Evolutionary conservation across 2,329 filamentous ascomycete genomes (phyloP), one percentile per base, ranked within the genome.

Genomic region (Cladophialophora bantiana): DNA sequence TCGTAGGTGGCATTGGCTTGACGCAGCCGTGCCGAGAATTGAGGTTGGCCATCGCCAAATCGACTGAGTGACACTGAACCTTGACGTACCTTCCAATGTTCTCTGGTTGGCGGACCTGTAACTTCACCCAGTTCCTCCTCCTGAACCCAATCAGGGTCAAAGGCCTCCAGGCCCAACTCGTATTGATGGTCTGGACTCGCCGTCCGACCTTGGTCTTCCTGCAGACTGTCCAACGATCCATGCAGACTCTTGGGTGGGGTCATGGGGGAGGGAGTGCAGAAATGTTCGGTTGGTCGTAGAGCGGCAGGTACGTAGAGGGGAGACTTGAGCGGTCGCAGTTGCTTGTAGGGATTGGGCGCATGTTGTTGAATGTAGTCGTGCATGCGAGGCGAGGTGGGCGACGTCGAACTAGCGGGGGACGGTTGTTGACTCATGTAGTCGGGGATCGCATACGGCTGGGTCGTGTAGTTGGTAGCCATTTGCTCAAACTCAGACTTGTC

Each of bases 241-340:
- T 85, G 83, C 36, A 84, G 81, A 71, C 85, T 87, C 68, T 82
- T 81, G 1, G 85, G 82, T 18, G 82, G 82, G 6, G 82, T 84
- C 64, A 78, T 79, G 64, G 81, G 77, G 71, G 81, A 79, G 0
- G 77, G 70, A 60, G 77, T 81, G 57, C 77, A 75, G 13, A 83
- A 82, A 64, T 82, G 81, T 76, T 89, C 84, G 35, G 86, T 89
- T 60, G 85, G 87, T 62, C 88, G 83, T 68, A 89, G 78, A 7
- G 84, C 87, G 10, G 88, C 88, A 31, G 88, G 88, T 26, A 89
- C 84, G 74, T 89, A 89, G 59, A 89, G 80, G 36, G 87, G 86
- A 26, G 83, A 82, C 76, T 88, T 87, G 57, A 83, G 83, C 26
- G 85, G 85, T 63, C 86, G 84, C 66, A 89, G 78, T 77, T 88